Evolutionary conservation across 2,329 filamentous ascomycete genomes (phyloP), one percentile per base, ranked within the genome.

Genomic region (Coniochaeta pulveracea): DNA sequence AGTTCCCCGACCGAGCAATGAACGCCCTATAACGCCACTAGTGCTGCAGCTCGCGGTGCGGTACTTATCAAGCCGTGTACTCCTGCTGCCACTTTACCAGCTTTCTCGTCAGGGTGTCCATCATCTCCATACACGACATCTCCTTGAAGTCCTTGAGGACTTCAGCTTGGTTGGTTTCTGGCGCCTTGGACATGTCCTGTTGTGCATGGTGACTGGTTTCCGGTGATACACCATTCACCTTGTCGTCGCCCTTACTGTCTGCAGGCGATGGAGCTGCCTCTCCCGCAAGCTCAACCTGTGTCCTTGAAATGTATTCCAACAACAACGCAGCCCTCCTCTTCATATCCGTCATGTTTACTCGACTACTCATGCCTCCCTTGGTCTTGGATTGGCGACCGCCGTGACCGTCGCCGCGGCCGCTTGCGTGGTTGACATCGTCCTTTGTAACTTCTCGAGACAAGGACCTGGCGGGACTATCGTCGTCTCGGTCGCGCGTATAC

Each of bases 261-360:
- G 57, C 55, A 15, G 57, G 47, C 34, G 56, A 50, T 6, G 57
- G 64, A 40, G 60, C 57, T 54, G 61, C 57, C 39, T 78, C 80
- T 19, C 72, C 76, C 2, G 84, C 85, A 57, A 93, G 72, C 48
- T 95, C 88, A 6, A 93, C 68, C 54, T 95, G 86, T 37, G 85
- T 89, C 43, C 85, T 76, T 4, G 82, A 80, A 41, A 95, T 94
- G 49, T 89, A 95, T 45, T 91, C 85, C 38, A 93, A 69, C 50
- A 95, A 93, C 14, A 74, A 81, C 4, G 82, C 74, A 5, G 88
- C 85, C 8, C 85, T 79, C 42, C 83, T 76, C 57, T 83, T 85
- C 75, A 93, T 86, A 50, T 94, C 86, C 38, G 79, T 79, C 77
- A 93, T 83, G 18, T 78, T 88, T 37, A 86, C 73, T 52, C 83